Evolutionary conservation across 805 yeast genomes (phyloP).

Genomic region (Deakozyma indianensis): DNA sequence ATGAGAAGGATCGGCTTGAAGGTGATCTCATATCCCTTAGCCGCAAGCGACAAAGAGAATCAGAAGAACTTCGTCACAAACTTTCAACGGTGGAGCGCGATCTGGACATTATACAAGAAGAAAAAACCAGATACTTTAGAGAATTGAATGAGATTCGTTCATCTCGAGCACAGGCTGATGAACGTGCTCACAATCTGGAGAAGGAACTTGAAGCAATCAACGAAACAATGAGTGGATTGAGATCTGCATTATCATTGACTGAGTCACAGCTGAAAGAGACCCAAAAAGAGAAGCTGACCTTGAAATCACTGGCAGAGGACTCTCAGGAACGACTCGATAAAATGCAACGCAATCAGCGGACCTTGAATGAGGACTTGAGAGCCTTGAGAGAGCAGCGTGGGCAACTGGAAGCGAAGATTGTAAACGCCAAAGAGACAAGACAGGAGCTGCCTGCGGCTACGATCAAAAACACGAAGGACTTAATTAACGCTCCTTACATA

Average conservation of each 20-base stretch:
- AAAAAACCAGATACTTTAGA: conserved; percentile 17
- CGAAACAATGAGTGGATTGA: not conserved
- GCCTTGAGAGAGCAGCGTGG: conserved; percentile 15
- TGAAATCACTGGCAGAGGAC: conserved; percentile 23
- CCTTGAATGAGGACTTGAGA: conserved; percentile 20
- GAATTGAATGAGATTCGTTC: conserved; percentile 4
- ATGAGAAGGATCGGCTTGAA: conserved; percentile 51
- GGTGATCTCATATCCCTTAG: conserved; percentile 32
- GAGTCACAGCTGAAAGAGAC: conserved; percentile 13
- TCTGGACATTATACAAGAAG: conserved; percentile 19
- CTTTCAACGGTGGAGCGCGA: conserved; percentile 27
- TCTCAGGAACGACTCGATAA: conserved; percentile 21
- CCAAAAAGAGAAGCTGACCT: conserved; percentile 18
- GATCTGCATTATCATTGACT: conserved; percentile 3
- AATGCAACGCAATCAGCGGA: conserved; percentile 21
- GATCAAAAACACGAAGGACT: conserved; percentile 6
- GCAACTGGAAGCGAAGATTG: conserved; percentile 6
- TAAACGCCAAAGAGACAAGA: conserved; percentile 5
- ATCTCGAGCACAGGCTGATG: conserved; percentile 1
- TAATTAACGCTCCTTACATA: conserved; percentile 55
- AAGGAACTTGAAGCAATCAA: conserved; percentile 4
- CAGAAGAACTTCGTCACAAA: conserved; percentile 43
- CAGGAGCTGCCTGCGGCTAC: conserved; percentile 2
- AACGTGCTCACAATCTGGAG: conserved; percentile 4
- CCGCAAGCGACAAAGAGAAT: conserved; percentile 47